Evolutionary conservation across 331 rosid species (phyloP).

Genomic region (Malus hybrid): DNA sequence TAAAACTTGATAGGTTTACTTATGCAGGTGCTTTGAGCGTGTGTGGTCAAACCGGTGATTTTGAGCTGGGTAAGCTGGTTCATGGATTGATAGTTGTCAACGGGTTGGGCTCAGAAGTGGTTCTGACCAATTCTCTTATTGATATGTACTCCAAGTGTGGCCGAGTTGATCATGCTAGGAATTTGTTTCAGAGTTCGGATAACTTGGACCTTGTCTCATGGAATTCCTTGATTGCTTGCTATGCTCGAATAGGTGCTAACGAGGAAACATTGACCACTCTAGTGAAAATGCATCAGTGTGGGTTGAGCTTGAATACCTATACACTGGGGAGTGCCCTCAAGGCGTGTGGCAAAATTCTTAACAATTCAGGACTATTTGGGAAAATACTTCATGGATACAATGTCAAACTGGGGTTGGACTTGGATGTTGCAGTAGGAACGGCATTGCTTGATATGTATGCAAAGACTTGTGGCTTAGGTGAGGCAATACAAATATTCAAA

Average conservation of each 20-base stretch:
- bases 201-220: constrained; percentile 47
- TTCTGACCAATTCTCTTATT: constrained; percentile 41
- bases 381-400: constrained; percentile 35
- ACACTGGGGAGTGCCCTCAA: constrained; percentile 55
- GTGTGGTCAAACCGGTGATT: constrained; percentile 25
- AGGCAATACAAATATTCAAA: constrained; percentile 35
- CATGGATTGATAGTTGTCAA: constrained; percentile 34
- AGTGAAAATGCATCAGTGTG: constrained; percentile 43
- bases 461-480: constrained; percentile 30
- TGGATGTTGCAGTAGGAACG: constrained; percentile 41
- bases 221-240: constrained; percentile 51
- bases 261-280: constrained; percentile 28
- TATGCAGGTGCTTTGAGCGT: constrained; percentile 32
- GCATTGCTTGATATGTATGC: constrained; percentile 62
- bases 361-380: constrained; percentile 24
- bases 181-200: constrained; percentile 36
- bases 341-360: constrained; percentile 25
- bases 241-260: constrained; percentile 29
- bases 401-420: constrained; percentile 38
- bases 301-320: constrained; percentile 35
- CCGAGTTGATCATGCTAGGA: constrained; percentile 30
- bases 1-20: constrained; percentile 40
- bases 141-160: constrained; percentile 56
- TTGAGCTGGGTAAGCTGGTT: constrained; percentile 28
- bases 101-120: constrained; percentile 22